A percentile compares a stretch with the other conserved stretches of the same genome.
These are phyloP conservation scores for Dioscorea dumetorum DNA, from an alignment of 106 monocot genomes.

Conservation along the genomic window DNA sequence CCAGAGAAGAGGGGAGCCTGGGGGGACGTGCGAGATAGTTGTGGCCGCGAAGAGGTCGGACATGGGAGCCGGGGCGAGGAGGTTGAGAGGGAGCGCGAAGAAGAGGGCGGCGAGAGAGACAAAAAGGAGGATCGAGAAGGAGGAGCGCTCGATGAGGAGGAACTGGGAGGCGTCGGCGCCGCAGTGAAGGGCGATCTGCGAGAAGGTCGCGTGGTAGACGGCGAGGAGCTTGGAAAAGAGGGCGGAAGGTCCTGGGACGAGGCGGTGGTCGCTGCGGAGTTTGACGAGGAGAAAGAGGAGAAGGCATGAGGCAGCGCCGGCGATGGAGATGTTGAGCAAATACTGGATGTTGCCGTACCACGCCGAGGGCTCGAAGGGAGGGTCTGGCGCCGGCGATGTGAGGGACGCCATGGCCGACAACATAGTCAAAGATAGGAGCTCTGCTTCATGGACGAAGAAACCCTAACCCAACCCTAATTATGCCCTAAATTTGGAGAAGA, in stretches of 20 bases:
- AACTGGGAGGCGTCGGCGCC: conserved; percentile 95
- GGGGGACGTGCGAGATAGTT: conserved; percentile 65
- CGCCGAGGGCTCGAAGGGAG: conserved; percentile 28
- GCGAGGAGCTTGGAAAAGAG: conserved; percentile 85
- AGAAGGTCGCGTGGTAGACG: conserved; percentile 68
- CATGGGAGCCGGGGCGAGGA: conserved; percentile 37
- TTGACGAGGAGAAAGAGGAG: conserved; percentile 91
- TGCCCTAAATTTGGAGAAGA: no score
- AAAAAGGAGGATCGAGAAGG: conserved; percentile 54
- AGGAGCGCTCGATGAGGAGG: conserved; percentile 76
- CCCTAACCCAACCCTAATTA: no score
- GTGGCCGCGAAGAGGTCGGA: conserved; percentile 72
- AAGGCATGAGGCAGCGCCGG: conserved; percentile 68
- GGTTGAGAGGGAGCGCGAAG: conserved; percentile 63
- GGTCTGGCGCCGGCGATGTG: conserved; percentile 18
- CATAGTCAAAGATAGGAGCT: no score
- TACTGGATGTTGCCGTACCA: conserved; percentile 99
- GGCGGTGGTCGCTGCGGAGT: conserved; percentile 88
- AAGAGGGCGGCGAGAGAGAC: conserved; percentile 40
- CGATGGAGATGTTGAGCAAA: conserved; percentile 85
- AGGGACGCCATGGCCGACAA: neutral
- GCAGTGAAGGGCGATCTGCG: conserved; percentile 91
- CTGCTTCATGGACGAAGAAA: no score
- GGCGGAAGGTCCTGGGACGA: conserved; percentile 74
- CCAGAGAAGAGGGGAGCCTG: conserved; percentile 74